Conservation (phyloP, 2,329 filamentous ascomycete genomes). For the Botryotinia globosa region DNA sequence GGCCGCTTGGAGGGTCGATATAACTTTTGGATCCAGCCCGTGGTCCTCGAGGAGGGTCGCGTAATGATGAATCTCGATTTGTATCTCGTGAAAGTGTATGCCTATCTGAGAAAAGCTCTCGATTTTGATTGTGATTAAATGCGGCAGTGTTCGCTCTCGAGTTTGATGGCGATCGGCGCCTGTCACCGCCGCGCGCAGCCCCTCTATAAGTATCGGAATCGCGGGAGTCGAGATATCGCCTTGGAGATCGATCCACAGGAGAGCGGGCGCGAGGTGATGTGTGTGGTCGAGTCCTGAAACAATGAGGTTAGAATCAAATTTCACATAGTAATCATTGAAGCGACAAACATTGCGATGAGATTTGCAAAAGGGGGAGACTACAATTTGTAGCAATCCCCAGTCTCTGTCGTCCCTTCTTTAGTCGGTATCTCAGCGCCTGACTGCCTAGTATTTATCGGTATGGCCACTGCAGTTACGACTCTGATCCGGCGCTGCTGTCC, state of each 20-base stretch:
- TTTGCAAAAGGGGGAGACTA: constrained; percentile 20
- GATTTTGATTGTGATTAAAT: constrained; percentile 14
- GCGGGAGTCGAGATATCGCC: constrained; percentile 20
- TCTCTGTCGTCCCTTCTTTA: background rate
- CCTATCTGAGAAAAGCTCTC: constrained; percentile 19
- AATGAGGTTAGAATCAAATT: background rate
- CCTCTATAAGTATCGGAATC: constrained; percentile 31
- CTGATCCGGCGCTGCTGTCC: background rate
- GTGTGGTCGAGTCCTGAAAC: constrained; percentile 8
- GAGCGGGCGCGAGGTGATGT: constrained; percentile 40
- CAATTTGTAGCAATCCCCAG: background rate
- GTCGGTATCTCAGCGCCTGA: background rate
- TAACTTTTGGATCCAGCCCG: constrained; percentile 56
- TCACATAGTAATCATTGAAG: too few species aligned
- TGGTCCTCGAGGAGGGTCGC: constrained; percentile 78
- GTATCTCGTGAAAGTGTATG: constrained; percentile 27
- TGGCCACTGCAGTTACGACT: background rate
- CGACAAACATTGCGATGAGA: constrained; percentile 1
- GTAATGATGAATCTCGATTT: constrained; percentile 43
- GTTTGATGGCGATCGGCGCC: constrained; percentile 48
- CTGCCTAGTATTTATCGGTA: background rate
- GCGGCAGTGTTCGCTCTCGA: constrained; percentile 32
- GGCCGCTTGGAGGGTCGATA: constrained; percentile 61
- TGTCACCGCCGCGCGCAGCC: constrained; percentile 33
- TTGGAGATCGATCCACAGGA: constrained; percentile 19